Percentiles rank a stretch among this genome's conserved stretches.
These are phyloP conservation scores for Eucalyptus cladocalyx DNA, from an alignment of 345 rosid species.

Conservation along the genomic window DNA sequence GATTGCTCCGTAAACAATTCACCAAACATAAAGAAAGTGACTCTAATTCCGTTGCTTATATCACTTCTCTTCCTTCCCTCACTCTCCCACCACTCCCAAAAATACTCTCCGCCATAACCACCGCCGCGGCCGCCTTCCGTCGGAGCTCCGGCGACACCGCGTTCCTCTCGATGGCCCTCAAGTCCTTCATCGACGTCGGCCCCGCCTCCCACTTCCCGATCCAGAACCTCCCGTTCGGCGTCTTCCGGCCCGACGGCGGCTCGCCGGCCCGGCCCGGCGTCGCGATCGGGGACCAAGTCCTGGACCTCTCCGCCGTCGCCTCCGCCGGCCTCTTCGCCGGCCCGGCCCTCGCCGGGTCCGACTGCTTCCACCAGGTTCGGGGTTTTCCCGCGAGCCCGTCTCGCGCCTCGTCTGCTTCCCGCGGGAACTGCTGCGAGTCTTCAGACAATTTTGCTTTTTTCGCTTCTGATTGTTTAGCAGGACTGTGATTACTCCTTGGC, in stretches of 20 bases:
- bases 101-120: neutral
- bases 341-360: slow-evolving; percentile 44
- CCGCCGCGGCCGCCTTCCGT: neutral
- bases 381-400: neutral
- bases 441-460: neutral
- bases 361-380: slow-evolving; percentile 80
- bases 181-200: slow-evolving; percentile 53
- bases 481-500: neutral
- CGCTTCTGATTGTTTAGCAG: neutral
- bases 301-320: slow-evolving; percentile 71
- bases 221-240: slow-evolving; percentile 93
- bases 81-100: neutral
- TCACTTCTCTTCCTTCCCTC: neutral
- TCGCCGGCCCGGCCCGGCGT: slow-evolving; percentile 66
- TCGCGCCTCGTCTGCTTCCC: neutral
- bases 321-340: slow-evolving; percentile 74
- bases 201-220: slow-evolving; percentile 82
- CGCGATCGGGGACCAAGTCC: slow-evolving; percentile 67
- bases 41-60: neutral
- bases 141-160: neutral
- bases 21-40: neutral
- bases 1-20: neutral
- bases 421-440: neutral
- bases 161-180: slow-evolving; percentile 20
- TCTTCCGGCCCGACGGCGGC: slow-evolving; percentile 44